Percentiles rank a stretch among this genome's conserved stretches.
These are phyloP conservation scores for Saccharomyces paradoxus DNA, from an alignment of 805 yeast genomes.

Conservation along the genomic window DNA sequence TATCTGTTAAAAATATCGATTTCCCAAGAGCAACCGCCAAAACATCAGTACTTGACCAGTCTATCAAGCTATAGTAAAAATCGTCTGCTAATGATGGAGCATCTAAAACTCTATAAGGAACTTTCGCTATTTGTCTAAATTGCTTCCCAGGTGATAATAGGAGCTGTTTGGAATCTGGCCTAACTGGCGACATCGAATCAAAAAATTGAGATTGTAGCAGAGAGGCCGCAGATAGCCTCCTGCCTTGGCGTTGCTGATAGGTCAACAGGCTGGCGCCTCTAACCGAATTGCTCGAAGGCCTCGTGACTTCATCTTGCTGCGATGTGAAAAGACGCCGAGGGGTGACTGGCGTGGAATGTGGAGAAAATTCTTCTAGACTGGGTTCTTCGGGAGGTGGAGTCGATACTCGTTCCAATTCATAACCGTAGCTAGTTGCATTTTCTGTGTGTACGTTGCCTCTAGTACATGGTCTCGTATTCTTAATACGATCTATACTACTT, in stretches of 20 bases:
- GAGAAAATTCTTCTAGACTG: slow-evolving; percentile 4
- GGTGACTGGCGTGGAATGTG: slow-evolving; percentile 28
- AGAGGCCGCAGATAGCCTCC: slow-evolving; percentile 51
- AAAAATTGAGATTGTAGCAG: slow-evolving; percentile 58
- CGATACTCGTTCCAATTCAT: not conserved
- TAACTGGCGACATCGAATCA: slow-evolving; percentile 72
- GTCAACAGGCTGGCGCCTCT: slow-evolving; percentile 58
- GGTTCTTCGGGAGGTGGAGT: slow-evolving; percentile 8
- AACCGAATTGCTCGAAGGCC: slow-evolving; percentile 18
- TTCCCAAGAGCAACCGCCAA: slow-evolving; percentile 87
- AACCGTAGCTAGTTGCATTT: not conserved
- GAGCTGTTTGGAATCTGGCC: slow-evolving; percentile 77
- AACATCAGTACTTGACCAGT: slow-evolving; percentile 88
- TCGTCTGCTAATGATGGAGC: slow-evolving; percentile 95
- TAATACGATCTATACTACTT: slow-evolving; percentile 26
- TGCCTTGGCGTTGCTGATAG: slow-evolving; percentile 62
- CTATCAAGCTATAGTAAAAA: slow-evolving; percentile 82
- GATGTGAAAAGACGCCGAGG: slow-evolving; percentile 27
- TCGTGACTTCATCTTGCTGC: slow-evolving; percentile 13
- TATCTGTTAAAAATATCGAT: slow-evolving; percentile 86
- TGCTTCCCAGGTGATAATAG: slow-evolving; percentile 76
- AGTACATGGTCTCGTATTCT: slow-evolving; percentile 26
- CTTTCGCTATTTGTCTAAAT: slow-evolving; percentile 68
- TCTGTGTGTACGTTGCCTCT: slow-evolving; percentile 6
- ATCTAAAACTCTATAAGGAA: slow-evolving; percentile 87